A percentile compares a stretch with the other conserved stretches of the same genome.
These are phyloP conservation scores for Pisolithus albus DNA, from an alignment of 768 basidiomycete species.

Conservation along the genomic window DNA sequence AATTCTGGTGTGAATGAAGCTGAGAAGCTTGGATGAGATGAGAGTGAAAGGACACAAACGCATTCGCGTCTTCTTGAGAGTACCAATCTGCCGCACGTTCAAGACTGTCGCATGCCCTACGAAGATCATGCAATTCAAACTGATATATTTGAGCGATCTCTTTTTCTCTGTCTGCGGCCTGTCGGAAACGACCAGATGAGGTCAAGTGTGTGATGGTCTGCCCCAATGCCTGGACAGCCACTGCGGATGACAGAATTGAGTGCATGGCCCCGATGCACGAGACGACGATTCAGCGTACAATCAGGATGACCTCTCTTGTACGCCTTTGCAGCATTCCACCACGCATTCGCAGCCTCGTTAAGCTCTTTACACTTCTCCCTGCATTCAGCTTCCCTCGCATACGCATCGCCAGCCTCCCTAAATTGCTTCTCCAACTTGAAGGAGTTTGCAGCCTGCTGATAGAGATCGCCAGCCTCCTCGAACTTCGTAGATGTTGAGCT, in stretches of 20 bases:
- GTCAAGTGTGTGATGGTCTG: constrained; percentile 83
- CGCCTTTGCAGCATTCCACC: constrained; percentile 96
- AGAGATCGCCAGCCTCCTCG: constrained; percentile 95
- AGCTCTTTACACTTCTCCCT: constrained; percentile 79
- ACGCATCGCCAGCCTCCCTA: constrained; percentile 87
- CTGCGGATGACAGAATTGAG: constrained; percentile 35
- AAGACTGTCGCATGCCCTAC: constrained; percentile 85
- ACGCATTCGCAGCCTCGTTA: constrained; percentile 96
- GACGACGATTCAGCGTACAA: constrained; percentile 43
- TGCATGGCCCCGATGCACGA: not conserved
- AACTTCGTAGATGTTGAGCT: constrained; percentile 75
- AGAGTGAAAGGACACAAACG: constrained; percentile 50
- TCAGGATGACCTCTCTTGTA: constrained; percentile 87
- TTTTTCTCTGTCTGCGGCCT: constrained; percentile 97
- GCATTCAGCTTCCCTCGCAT: constrained; percentile 91
- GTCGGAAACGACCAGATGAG: constrained; percentile 82
- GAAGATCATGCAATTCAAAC: constrained; percentile 72
- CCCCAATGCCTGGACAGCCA: constrained; percentile 81
- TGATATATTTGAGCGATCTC: constrained; percentile 92
- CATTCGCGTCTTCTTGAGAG: constrained; percentile 91
- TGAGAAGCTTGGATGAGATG: not conserved
- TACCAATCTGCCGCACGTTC: constrained; percentile 96
- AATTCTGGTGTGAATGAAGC: constrained; percentile 48
- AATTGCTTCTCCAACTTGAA: constrained; percentile 91
- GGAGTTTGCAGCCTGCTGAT: constrained; percentile 87